These are phyloP conservation scores for Didymella pomorum DNA, from an alignment of 2,329 filamentous ascomycete genomes.

Conservation along the genomic window DNA sequence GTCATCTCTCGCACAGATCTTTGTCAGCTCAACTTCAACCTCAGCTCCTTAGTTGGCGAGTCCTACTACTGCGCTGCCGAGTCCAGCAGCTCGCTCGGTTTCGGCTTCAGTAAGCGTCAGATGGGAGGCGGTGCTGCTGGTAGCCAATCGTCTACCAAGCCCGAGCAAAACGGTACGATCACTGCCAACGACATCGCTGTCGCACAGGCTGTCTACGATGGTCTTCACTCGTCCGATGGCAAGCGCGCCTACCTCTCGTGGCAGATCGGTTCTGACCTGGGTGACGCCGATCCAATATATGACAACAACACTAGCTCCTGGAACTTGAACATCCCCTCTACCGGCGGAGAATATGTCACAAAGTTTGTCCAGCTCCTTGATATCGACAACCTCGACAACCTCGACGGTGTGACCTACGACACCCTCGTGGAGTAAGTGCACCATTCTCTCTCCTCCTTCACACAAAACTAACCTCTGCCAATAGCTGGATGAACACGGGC, in stretches of 20 bases:
- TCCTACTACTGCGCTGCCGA: conserved; percentile 55
- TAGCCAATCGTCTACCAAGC: conserved; percentile 23
- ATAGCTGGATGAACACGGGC: conserved; percentile 62
- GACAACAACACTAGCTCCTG: conserved; percentile 44
- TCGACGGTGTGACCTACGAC: conserved; percentile 61
- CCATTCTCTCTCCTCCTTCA: neutral
- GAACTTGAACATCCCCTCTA: conserved; percentile 43
- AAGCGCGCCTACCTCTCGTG: conserved; percentile 55
- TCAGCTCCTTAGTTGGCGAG: conserved; percentile 56
- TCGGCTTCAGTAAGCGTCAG: conserved; percentile 31
- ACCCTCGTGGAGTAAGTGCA: conserved; percentile 52
- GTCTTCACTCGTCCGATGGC: conserved; percentile 53
- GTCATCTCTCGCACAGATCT: conserved; percentile 61
- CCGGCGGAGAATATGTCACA: conserved; percentile 54
- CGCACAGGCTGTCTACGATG: conserved; percentile 39
- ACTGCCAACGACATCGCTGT: conserved; percentile 42
- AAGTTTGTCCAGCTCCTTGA: conserved; percentile 53
- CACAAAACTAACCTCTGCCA: neutral
- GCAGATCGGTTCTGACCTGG: conserved; percentile 43
- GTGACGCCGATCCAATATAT: conserved; percentile 50
- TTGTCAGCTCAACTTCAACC: conserved; percentile 58
- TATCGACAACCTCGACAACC: conserved; percentile 31
- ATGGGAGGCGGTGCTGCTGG: conserved; percentile 16
- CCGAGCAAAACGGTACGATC: conserved; percentile 47
- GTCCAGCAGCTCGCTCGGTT: conserved; percentile 28